These are phyloP conservation scores for Misopates orontium DNA, from an alignment of 257 asterid genomes.

Conservation along the genomic window DNA sequence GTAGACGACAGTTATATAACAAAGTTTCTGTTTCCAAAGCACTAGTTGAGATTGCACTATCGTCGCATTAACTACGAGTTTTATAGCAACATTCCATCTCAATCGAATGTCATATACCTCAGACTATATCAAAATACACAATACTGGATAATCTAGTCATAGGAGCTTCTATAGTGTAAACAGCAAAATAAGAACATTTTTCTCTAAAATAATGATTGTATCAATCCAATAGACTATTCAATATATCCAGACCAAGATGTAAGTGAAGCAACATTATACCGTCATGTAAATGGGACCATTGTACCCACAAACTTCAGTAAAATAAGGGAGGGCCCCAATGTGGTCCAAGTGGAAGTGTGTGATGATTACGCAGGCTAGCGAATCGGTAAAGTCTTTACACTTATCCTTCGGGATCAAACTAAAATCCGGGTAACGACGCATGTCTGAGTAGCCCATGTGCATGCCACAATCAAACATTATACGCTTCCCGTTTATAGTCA, in stretches of 20 bases:
- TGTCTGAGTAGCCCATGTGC: constrained; percentile 85
- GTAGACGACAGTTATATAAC: too few species aligned
- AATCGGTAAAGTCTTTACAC: constrained; percentile 50
- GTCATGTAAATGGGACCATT: constrained; percentile 97
- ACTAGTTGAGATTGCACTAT: too few species aligned
- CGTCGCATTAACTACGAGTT: too few species aligned
- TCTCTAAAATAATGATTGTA: neutral
- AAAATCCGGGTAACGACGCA: constrained; percentile 75
- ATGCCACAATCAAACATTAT: constrained; percentile 97
- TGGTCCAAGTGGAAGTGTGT: constrained; percentile 97
- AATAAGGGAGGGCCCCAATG: constrained; percentile 94
- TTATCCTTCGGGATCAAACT: constrained; percentile 52
- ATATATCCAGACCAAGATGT: too few species aligned
- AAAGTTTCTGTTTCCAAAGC: too few species aligned
- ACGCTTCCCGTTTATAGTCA: constrained; percentile 71
- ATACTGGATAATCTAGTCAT: neutral
- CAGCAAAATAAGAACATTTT: neutral
- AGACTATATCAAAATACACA: neutral
- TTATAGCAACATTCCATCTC: too few species aligned
- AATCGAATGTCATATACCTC: too few species aligned
- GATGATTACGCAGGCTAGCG: constrained; percentile 75
- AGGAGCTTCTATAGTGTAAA: neutral
- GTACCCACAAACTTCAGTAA: constrained; percentile 93
- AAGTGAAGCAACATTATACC: constrained; percentile 40
- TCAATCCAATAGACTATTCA: neutral